phyloP scores from a whole-genome alignment of 139 green algal species.

The Chlamydomonas incerta region DNA sequence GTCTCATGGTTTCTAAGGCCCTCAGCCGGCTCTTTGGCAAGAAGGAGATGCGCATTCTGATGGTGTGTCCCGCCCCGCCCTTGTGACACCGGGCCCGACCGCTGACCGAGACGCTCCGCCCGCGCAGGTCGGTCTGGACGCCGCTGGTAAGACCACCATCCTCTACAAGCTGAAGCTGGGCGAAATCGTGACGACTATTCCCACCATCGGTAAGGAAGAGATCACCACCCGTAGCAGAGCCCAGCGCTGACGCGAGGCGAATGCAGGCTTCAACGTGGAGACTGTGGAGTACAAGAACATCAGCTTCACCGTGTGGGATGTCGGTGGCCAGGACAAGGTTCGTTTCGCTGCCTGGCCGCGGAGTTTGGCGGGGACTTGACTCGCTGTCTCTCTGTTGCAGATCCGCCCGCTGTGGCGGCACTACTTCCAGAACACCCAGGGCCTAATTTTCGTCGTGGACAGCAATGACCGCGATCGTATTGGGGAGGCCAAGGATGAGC shows the following conservation, averaged over 20 bases:
- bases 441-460: slow-evolving; percentile 99
- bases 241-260: not conserved
- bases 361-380: not conserved
- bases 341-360: slow-evolving; percentile 84
- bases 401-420: slow-evolving; percentile 95
- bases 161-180: slow-evolving; percentile 99
- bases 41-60: slow-evolving; percentile 92
- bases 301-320: slow-evolving; percentile 97
- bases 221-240: slow-evolving; percentile 15
- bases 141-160: slow-evolving; percentile 98
- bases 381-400: slow-evolving; percentile 59
- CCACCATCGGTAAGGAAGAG: slow-evolving; percentile 89
- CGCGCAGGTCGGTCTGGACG: slow-evolving; percentile 90
- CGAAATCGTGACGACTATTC: slow-evolving; percentile 87
- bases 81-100: too few species aligned
- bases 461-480: slow-evolving; percentile 94
- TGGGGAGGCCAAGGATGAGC: slow-evolving; percentile 94
- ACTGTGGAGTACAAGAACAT: slow-evolving; percentile 97
- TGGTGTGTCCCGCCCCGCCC: slow-evolving; percentile 39
- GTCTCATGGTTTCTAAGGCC: slow-evolving; percentile 40
- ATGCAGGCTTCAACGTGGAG: slow-evolving; percentile 91
- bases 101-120: too few species aligned
- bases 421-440: slow-evolving; percentile 99
- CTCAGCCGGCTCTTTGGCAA: slow-evolving; percentile 81
- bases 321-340: slow-evolving; percentile 95